These are phyloP conservation scores for Cryphonectria japonica DNA, from an alignment of 2,329 filamentous ascomycete genomes.

Conservation along the genomic window DNA sequence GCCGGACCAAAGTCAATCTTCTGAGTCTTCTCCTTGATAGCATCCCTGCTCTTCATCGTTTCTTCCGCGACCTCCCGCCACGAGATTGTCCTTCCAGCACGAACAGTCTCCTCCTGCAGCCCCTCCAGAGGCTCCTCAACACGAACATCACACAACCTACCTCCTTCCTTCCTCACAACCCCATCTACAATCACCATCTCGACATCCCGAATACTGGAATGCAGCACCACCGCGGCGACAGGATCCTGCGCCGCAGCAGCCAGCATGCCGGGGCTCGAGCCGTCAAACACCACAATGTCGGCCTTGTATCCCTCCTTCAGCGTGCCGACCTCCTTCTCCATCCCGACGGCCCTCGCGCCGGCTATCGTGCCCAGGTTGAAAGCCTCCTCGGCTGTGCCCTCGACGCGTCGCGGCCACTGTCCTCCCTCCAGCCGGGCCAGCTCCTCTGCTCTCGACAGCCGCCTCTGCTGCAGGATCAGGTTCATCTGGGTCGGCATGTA, in stretches of 20 bases:
- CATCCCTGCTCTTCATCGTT: slow-evolving; percentile 18
- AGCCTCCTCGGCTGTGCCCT: slow-evolving; percentile 44
- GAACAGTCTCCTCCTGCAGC: background rate
- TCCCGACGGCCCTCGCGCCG: slow-evolving; percentile 47
- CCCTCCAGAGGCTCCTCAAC: slow-evolving; percentile 4
- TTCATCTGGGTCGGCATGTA: slow-evolving; percentile 41
- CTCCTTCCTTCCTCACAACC: slow-evolving; percentile 41
- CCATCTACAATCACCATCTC: slow-evolving; percentile 49
- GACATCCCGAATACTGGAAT: slow-evolving; percentile 46
- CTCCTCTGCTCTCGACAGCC: slow-evolving; percentile 36
- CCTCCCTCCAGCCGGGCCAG: slow-evolving; percentile 32
- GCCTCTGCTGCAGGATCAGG: slow-evolving; percentile 38
- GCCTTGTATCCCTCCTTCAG: slow-evolving; percentile 51
- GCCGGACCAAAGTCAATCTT: slow-evolving; percentile 14
- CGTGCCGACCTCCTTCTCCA: slow-evolving; percentile 47
- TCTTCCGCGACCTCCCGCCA: slow-evolving; percentile 20
- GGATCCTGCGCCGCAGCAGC: slow-evolving; percentile 46
- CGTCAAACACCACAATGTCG: slow-evolving; percentile 54
- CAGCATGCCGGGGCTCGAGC: slow-evolving; percentile 39
- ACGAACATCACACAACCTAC: slow-evolving; percentile 30
- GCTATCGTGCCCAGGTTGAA: slow-evolving; percentile 55
- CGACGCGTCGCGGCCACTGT: slow-evolving; percentile 35
- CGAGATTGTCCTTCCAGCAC: background rate
- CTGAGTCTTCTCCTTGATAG: background rate
- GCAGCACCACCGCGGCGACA: slow-evolving; percentile 47